A percentile compares a stretch with the other conserved stretches of the same genome.
Conservation (phyloP, 495 filamentous ascomycete species). For the Penicillium cosmopolitanum region DNA sequence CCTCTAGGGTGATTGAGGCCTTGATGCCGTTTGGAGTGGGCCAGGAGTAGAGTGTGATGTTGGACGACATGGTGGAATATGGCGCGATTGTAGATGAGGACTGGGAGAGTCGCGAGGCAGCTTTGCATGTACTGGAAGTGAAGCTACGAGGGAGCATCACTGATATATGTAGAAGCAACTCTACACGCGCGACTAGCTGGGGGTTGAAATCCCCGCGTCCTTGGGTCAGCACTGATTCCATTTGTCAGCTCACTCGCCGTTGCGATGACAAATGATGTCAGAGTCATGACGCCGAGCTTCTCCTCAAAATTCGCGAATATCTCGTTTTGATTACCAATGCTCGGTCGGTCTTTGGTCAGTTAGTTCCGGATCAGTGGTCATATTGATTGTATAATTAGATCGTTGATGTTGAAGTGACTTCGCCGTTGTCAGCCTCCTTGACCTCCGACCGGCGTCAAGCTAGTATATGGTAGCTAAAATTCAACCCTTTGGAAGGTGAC, state of each 20-base stretch:
- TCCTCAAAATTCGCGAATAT: neutral
- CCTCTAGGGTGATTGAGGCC: conserved; percentile 79
- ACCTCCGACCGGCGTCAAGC: too few species aligned
- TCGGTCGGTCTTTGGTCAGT: neutral
- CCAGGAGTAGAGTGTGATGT: conserved; percentile 44
- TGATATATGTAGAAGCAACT: neutral
- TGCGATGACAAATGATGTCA: conserved; percentile 3
- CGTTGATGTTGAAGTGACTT: too few species aligned
- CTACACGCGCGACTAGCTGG: neutral
- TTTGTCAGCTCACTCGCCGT: neutral
- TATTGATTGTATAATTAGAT: neutral
- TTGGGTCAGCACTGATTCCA: neutral
- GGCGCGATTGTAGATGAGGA: conserved; percentile 16
- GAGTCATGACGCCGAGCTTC: neutral
- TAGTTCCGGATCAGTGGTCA: neutral
- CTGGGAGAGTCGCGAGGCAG: conserved; percentile 16
- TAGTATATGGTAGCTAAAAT: too few species aligned
- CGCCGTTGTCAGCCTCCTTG: too few species aligned
- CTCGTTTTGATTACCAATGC: neutral
- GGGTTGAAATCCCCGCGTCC: neutral
- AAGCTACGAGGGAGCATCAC: conserved; percentile 18
- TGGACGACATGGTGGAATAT: conserved; percentile 29
- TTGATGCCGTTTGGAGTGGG: conserved; percentile 57
- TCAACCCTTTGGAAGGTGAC: too few species aligned
- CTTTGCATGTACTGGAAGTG: conserved; percentile 12